Evolutionary conservation across 768 basidiomycete genomes (phyloP).

Genomic region (Clitopilus hobsonii): DNA sequence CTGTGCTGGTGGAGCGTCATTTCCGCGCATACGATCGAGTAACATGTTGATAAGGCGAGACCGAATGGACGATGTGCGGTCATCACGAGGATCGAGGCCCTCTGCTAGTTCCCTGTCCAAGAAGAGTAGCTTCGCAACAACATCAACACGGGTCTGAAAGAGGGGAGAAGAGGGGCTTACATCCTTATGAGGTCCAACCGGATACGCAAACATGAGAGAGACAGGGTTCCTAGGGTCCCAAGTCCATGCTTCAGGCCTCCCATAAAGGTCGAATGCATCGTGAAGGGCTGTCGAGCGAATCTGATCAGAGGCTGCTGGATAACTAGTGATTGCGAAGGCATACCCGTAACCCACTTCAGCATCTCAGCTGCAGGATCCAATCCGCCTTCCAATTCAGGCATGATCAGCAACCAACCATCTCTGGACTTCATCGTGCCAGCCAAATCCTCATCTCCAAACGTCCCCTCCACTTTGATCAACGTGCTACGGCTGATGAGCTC

Average conservation of each 20-base stretch:
- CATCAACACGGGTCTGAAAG: conserved; percentile 7
- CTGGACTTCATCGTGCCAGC: conserved; percentile 57
- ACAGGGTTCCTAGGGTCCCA: conserved; percentile 84
- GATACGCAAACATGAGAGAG: conserved; percentile 93
- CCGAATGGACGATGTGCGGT: conserved; percentile 69
- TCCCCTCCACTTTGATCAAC: conserved; percentile 88
- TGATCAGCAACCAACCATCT: conserved; percentile 85
- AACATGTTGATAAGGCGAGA: conserved; percentile 58
- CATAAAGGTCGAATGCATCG: conserved; percentile 85
- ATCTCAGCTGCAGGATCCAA: conserved; percentile 71
- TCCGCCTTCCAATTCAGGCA: conserved; percentile 78
- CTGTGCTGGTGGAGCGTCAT: conserved; percentile 14
- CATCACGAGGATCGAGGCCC: conserved; percentile 69
- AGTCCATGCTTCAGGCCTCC: conserved; percentile 77
- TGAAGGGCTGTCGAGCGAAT: conserved; percentile 55
- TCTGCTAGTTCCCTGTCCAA: conserved; percentile 82
- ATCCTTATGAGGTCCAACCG: conserved; percentile 77
- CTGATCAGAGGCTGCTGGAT: conserved; percentile 4
- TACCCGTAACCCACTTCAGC: conserved; percentile 88
- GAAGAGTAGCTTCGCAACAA: conserved; percentile 66
- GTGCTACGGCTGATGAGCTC: conserved; percentile 87
- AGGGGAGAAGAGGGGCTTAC: conserved; percentile 39
- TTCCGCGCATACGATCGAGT: conserved; percentile 54
- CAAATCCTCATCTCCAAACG: conserved; percentile 74
- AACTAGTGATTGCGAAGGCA: conserved; percentile 18